Conservation (phyloP, 2,329 filamentous ascomycete genomes). For the Cladobotryum mycophilum region DNA sequence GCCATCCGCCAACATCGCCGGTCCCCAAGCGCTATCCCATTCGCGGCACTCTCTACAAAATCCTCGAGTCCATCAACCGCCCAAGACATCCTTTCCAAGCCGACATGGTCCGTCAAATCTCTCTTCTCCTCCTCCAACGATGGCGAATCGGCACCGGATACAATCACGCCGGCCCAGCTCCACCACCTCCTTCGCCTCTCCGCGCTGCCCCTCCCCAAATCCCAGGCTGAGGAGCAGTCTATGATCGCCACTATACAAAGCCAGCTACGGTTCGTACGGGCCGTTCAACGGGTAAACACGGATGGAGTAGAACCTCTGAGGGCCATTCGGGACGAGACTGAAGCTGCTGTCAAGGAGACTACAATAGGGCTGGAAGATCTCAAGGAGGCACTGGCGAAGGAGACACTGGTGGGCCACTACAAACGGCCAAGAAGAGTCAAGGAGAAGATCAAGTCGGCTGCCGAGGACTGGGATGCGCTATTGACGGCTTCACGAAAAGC, state of each 20-base stretch:
- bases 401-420: conserved; percentile 55
- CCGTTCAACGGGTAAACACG: conserved; percentile 76
- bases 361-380: conserved; percentile 55
- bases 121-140: conserved; percentile 45
- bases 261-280: conserved; percentile 85
- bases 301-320: conserved; percentile 64
- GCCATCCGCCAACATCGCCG: conserved; percentile 10
- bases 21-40: conserved; percentile 10
- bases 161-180: conserved; percentile 61
- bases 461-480: conserved; percentile 66
- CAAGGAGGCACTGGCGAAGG: conserved; percentile 48
- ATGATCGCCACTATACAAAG: conserved; percentile 72
- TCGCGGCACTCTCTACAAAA: conserved; percentile 14
- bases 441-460: conserved; percentile 35
- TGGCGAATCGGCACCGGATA: conserved; percentile 22
- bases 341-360: conserved; percentile 51
- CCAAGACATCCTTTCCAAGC: conserved; percentile 55
- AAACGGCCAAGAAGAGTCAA: conserved; percentile 36
- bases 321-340: conserved; percentile 76
- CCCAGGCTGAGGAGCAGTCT: conserved; percentile 53
- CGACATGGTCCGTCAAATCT: conserved; percentile 77
- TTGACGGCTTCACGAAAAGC: conserved; percentile 57
- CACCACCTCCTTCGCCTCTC: conserved; percentile 84
- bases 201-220: conserved; percentile 68
- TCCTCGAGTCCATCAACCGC: conserved; percentile 15